Conservation (phyloP, 1,139 yeast species). For the Lodderomyces theae region DNA sequence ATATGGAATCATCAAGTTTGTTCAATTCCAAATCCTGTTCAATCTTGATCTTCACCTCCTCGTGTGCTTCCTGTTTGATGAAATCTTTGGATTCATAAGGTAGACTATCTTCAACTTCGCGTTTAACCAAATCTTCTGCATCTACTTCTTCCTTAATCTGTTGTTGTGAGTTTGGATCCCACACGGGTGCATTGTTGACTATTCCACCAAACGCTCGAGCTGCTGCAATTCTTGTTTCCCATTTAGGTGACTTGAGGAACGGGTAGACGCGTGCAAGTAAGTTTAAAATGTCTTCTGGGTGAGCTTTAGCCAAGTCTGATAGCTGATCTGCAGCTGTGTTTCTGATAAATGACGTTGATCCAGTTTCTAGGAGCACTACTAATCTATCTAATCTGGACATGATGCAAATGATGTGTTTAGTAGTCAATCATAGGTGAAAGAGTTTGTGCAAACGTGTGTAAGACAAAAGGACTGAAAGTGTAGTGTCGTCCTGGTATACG, state of each 20-base stretch:
- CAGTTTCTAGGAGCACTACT: conserved; percentile 83
- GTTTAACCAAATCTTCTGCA: conserved; percentile 14
- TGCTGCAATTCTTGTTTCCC: conserved; percentile 97
- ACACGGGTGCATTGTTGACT: conserved; percentile 68
- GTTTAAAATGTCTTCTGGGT: conserved; percentile 88
- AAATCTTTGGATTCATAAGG: conserved; percentile 19
- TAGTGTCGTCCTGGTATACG: no score
- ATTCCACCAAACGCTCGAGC: conserved; percentile 96
- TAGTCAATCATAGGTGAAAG: no score
- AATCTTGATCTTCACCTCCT: conserved; percentile 32
- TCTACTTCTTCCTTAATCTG: conserved; percentile 22
- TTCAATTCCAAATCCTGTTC: conserved; percentile 48
- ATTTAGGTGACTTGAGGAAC: conserved; percentile 71
- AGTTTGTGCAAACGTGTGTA: no score
- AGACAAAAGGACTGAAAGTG: no score
- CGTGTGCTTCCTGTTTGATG: conserved; percentile 20
- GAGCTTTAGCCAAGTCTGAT: conserved; percentile 89
- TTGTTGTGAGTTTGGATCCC: conserved; percentile 76
- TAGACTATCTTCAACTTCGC: conserved; percentile 30
- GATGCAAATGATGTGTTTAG: background rate
- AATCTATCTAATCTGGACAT: conserved; percentile 65
- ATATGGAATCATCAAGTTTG: conserved; percentile 45
- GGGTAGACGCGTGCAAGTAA: conserved; percentile 89
- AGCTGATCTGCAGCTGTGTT: conserved; percentile 97
- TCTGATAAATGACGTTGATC: conserved; percentile 90